These are phyloP conservation scores for Lasiodiplodia gonubiensis DNA, from an alignment of 2,329 filamentous ascomycete genomes.

Conservation along the genomic window DNA sequence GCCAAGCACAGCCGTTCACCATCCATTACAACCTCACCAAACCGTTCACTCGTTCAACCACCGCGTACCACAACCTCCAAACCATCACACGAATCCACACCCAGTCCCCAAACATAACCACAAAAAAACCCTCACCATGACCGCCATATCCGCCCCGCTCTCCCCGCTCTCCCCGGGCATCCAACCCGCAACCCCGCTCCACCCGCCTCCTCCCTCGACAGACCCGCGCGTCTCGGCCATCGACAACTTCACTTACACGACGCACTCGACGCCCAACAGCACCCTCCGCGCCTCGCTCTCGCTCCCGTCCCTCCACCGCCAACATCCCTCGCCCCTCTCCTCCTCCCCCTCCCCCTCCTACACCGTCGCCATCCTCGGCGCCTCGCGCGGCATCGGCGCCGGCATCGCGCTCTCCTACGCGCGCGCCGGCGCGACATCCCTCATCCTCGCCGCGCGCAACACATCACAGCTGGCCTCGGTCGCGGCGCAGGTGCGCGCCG, in stretches of 20 bases:
- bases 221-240: constrained; percentile 18
- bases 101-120: too few relatives aligned
- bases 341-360: constrained; percentile 22
- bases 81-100: too few relatives aligned
- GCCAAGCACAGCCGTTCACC: too few relatives aligned
- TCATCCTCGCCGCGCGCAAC: constrained; percentile 51
- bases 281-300: constrained; percentile 55
- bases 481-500: constrained; percentile 3
- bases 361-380: constrained; percentile 41
- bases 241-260: constrained; percentile 27
- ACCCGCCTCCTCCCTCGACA: neutral
- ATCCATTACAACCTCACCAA: too few relatives aligned
- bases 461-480: constrained; percentile 37
- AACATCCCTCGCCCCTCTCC: neutral
- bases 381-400: constrained; percentile 39
- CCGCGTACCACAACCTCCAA: too few relatives aligned
- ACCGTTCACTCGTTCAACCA: too few relatives aligned
- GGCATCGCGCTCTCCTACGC: constrained; percentile 42
- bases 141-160: too few relatives aligned
- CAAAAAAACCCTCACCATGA: too few relatives aligned
- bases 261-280: constrained; percentile 55
- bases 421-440: constrained; percentile 45
- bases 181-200: too few relatives aligned
- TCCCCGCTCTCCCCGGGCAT: too few relatives aligned
- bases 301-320: constrained; percentile 31